Percentiles rank a stretch among this genome's conserved stretches.
Conservation (phyloP, 2,329 filamentous ascomycete genomes). For the Penicillium nordicum region DNA sequence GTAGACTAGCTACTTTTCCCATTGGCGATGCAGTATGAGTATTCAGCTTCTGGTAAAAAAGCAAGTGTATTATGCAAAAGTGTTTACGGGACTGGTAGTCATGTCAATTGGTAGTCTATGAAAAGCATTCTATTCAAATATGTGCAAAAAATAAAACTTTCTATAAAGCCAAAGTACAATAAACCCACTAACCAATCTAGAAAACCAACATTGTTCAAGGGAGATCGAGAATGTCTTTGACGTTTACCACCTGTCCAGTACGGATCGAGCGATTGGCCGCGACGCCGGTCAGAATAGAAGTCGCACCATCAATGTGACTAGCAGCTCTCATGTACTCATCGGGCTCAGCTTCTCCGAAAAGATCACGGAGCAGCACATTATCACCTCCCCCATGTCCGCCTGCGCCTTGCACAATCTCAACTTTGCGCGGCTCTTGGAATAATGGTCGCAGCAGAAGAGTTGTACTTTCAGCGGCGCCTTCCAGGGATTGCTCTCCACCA, state of each 20-base stretch:
- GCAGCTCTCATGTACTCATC: constrained; percentile 56
- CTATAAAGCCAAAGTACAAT: background rate
- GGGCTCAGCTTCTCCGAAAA: constrained; percentile 49
- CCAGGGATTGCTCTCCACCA: constrained; percentile 53
- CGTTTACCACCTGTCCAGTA: constrained; percentile 55
- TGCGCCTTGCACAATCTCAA: constrained; percentile 50
- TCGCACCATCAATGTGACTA: constrained; percentile 57
- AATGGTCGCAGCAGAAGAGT: constrained; percentile 47
- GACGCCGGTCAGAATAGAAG: constrained; percentile 59
- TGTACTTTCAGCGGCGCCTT: constrained; percentile 26
- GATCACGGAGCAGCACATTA: constrained; percentile 53
- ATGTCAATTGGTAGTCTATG: background rate
- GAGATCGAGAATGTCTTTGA: constrained; percentile 45
- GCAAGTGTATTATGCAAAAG: background rate
- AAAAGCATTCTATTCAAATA: background rate
- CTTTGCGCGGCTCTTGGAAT: constrained; percentile 56
- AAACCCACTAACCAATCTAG: background rate
- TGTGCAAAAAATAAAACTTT: background rate
- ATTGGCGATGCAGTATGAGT: background rate
- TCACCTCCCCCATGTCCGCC: constrained; percentile 62
- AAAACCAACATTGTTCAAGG: background rate
- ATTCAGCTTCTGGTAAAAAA: no score
- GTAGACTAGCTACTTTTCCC: background rate
- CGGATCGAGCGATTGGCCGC: constrained; percentile 58
- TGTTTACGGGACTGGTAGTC: background rate